Percentiles rank a stretch among this genome's conserved stretches.
phyloP scores from a whole-genome alignment of 805 yeast genomes.

The Zygosaccharomyces lentus region DNA sequence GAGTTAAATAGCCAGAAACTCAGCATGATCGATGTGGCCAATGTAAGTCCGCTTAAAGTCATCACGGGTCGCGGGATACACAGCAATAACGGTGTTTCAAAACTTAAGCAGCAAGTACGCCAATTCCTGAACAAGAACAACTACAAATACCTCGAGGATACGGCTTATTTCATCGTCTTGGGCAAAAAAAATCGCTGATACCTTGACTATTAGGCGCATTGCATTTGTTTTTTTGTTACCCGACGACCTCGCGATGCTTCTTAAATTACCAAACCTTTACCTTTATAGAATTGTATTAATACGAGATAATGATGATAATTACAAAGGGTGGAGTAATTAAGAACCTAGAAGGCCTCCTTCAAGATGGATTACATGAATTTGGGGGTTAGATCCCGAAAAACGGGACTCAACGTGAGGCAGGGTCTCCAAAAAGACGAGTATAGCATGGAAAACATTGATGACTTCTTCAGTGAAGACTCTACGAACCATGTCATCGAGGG shows the following conservation, averaged over 20 bases:
- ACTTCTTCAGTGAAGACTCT: constrained; percentile 55
- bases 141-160: constrained; percentile 46
- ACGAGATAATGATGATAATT: neutral
- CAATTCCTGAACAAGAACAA: constrained; percentile 36
- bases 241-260: constrained; percentile 1
- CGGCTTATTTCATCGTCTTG: constrained; percentile 40
- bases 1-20: constrained; percentile 38
- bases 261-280: neutral
- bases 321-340: neutral
- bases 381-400: constrained; percentile 64
- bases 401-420: constrained; percentile 50
- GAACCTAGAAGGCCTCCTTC: too few species aligned
- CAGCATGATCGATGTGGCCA: constrained; percentile 34
- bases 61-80: constrained; percentile 73
- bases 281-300: neutral
- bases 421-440: constrained; percentile 51
- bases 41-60: constrained; percentile 43
- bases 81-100: constrained; percentile 53
- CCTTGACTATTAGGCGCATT: neutral
- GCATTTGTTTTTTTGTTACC: neutral
- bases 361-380: constrained; percentile 42
- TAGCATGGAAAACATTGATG: constrained; percentile 66
- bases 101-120: constrained; percentile 43
- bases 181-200: constrained; percentile 36
- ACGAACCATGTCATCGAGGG: constrained; percentile 14